Percentiles rank a stretch among this genome's conserved stretches.
Evolutionary conservation across 768 basidiomycete genomes (phyloP).

Genomic region (Thelephora aurantiotincta): DNA sequence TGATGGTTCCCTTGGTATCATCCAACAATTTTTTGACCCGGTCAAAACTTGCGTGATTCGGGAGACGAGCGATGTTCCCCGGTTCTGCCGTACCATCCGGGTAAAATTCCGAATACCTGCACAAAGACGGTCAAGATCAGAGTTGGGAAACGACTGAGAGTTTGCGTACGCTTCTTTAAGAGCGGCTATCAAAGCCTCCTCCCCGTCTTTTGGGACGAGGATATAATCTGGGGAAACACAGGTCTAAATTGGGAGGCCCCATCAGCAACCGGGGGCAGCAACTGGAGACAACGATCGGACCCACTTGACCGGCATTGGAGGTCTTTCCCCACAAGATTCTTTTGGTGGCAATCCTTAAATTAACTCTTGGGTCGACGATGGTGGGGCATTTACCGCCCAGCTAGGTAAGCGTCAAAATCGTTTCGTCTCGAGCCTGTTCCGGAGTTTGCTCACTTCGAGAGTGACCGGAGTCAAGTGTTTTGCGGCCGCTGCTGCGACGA

Average conservation of each 20-base stretch:
- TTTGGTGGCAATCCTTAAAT: constrained; percentile 49
- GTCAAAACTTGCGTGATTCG: constrained; percentile 37
- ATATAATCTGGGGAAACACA: constrained; percentile 53
- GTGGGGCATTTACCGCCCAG: constrained; percentile 52
- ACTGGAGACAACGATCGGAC: too few species aligned
- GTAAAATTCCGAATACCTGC: constrained; percentile 31
- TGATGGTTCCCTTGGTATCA: constrained; percentile 48
- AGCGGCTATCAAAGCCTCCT: constrained; percentile 25
- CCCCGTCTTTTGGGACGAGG: constrained; percentile 26
- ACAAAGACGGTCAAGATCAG: constrained; percentile 9
- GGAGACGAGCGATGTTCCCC: constrained; percentile 34
- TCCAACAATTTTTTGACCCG: constrained; percentile 53
- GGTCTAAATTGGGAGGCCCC: constrained; percentile 27
- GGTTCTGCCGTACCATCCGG: constrained; percentile 25
- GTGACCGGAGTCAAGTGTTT: constrained; percentile 60
- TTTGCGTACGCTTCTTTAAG: constrained; percentile 27
- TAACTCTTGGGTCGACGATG: constrained; percentile 53
- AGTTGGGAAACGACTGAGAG: neutral
- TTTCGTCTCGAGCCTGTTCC: neutral
- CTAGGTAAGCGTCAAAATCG: too few species aligned
- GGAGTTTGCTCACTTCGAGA: constrained; percentile 32
- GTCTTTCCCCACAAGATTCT: constrained; percentile 78
- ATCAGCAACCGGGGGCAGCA: neutral
- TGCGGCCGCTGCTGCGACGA: constrained; percentile 64
- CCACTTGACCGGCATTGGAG: constrained; percentile 48